Percentiles rank a stretch among this genome's conserved stretches.
Evolutionary conservation across 202 grass and related monocot genomes (phyloP).

Genomic region (Elaeis oleifera): DNA sequence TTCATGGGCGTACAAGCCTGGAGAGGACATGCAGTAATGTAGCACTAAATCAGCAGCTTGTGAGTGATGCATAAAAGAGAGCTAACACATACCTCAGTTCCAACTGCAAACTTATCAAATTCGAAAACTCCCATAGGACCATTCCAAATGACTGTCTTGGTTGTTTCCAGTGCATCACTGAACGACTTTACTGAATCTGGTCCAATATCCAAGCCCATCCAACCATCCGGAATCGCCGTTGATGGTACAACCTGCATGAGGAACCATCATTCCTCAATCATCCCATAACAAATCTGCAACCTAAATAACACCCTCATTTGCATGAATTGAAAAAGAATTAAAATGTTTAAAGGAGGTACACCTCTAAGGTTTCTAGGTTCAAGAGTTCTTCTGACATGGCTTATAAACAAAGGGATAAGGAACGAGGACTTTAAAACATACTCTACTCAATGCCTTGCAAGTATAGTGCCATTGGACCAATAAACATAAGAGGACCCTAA

Average conservation of each 20-base stretch:
- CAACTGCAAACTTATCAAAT: constrained; percentile 80
- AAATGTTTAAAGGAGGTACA: too few species aligned
- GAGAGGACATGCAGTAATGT: neutral
- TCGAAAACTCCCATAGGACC: constrained; percentile 97
- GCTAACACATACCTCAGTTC: constrained; percentile 60
- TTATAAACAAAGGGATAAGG: too few species aligned
- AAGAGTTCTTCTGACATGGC: too few species aligned
- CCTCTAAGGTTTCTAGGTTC: too few species aligned
- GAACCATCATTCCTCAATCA: neutral
- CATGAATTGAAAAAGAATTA: too few species aligned
- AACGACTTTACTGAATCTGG: constrained; percentile 69
- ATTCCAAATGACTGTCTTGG: constrained; percentile 88
- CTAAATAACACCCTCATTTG: neutral
- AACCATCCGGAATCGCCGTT: constrained; percentile 84
- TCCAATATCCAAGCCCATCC: constrained; percentile 96
- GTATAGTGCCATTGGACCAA: too few species aligned
- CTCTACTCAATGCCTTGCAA: too few species aligned
- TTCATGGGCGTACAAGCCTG: neutral
- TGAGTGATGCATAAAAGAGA: neutral
- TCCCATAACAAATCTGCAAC: neutral
- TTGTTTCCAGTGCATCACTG: constrained; percentile 65
- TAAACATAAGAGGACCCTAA: neutral
- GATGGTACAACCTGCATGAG: constrained; percentile 47
- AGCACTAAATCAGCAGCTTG: neutral
- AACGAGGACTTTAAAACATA: too few species aligned